These are phyloP conservation scores for Ustilago lituana DNA, from an alignment of 1,284 basidiomycete species.

Conservation along the genomic window DNA sequence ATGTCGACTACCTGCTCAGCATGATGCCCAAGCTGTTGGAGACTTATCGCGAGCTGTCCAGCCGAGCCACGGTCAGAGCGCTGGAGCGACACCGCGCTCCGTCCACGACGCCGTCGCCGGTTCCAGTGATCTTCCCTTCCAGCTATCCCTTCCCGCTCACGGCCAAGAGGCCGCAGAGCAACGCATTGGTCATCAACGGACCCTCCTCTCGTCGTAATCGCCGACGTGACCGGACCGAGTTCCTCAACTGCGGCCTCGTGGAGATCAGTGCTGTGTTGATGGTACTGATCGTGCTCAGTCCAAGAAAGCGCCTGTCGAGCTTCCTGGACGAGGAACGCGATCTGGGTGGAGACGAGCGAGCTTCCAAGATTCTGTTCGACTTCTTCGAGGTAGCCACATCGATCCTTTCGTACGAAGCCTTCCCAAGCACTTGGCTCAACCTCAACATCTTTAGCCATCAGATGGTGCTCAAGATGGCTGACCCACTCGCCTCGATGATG, in stretches of 20 bases:
- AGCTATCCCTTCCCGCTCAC: constrained; percentile 91
- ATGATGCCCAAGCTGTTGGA: constrained; percentile 85
- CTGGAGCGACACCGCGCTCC: constrained; percentile 75
- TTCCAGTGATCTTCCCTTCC: constrained; percentile 88
- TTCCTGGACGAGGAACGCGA: constrained; percentile 72
- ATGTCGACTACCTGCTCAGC: constrained; percentile 87
- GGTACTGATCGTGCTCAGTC: constrained; percentile 81
- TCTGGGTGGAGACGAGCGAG: constrained; percentile 64
- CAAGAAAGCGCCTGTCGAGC: constrained; percentile 79
- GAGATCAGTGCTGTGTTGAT: constrained; percentile 88
- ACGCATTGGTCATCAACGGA: constrained; percentile 41
- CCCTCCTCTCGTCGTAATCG: constrained; percentile 44
- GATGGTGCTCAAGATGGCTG: constrained; percentile 86
- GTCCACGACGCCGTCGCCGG: constrained; percentile 73
- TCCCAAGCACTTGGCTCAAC: constrained; percentile 91
- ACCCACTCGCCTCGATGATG: constrained; percentile 80
- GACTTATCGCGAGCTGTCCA: constrained; percentile 85
- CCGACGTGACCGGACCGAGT: constrained; percentile 37
- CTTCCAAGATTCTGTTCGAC: constrained; percentile 76
- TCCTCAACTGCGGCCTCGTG: constrained; percentile 81
- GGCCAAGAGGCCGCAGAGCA: constrained; percentile 73
- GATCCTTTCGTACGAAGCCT: constrained; percentile 86
- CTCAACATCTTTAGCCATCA: constrained; percentile 89
- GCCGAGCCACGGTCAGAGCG: constrained; percentile 74
- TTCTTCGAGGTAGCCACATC: constrained; percentile 85